phyloP scores from a whole-genome alignment of 305 asterid genomes.

The Fraxinus xanthoxyloides region DNA sequence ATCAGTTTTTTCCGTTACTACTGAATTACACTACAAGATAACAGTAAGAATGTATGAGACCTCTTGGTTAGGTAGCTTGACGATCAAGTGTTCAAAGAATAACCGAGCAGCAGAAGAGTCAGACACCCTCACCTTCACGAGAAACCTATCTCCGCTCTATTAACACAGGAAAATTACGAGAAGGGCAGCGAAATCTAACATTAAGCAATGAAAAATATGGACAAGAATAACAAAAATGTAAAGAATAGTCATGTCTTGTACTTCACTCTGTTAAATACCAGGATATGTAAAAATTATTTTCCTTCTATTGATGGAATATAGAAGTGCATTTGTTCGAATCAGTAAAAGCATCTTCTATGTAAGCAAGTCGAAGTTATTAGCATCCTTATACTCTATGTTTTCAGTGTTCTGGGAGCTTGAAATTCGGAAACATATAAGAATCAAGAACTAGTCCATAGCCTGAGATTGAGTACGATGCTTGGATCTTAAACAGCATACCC shows the following conservation, averaged over 20 bases:
- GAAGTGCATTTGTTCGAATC: background rate
- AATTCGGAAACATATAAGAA: background rate
- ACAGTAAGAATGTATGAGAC: conserved; percentile 23
- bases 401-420: background rate
- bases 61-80: conserved; percentile 56
- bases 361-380: background rate
- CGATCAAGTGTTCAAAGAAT: conserved; percentile 52
- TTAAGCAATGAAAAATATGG: background rate
- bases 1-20: background rate
- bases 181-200: background rate
- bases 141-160: conserved; percentile 63
- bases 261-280: background rate
- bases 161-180: background rate
- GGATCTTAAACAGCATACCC: conserved; percentile 45
- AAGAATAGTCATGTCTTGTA: background rate
- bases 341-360: background rate
- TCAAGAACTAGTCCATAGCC: background rate
- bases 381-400: background rate
- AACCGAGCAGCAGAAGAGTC: conserved; percentile 53
- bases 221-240: background rate
- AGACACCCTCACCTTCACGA: conserved; percentile 49
- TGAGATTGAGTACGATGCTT: background rate
- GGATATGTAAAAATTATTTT: background rate
- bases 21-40: background rate
- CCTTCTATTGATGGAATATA: background rate